phyloP scores from a whole-genome alignment of 2,329 filamentous ascomycete species.

The Pseudophaeomoniella oleicola region DNA sequence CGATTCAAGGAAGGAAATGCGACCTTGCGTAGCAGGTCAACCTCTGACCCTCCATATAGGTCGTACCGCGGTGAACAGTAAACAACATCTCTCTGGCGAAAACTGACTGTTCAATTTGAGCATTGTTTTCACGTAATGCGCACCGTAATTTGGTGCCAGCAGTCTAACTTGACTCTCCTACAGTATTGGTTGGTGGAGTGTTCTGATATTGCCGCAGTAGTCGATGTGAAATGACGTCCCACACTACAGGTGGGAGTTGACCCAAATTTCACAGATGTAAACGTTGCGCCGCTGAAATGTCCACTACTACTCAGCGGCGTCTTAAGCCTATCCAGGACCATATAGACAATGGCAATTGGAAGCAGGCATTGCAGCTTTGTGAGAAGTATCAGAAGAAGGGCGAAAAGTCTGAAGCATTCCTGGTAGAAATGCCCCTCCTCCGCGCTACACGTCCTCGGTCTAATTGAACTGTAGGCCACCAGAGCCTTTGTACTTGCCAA shows the following conservation, averaged over 20 bases:
- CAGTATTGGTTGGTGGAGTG: too few species aligned
- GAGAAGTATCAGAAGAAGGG: constrained; percentile 42
- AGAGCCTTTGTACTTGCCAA: constrained; percentile 13
- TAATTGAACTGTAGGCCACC: constrained; percentile 7
- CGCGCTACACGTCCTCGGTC: background rate
- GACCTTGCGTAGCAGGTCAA: too few species aligned
- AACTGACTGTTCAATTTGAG: too few species aligned
- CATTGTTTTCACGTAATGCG: too few species aligned
- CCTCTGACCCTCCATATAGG: too few species aligned
- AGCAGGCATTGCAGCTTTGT: constrained; percentile 33
- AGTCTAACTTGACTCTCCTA: too few species aligned
- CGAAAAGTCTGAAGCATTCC: constrained; percentile 22
- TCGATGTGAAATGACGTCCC: background rate
- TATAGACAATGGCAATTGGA: constrained; percentile 31
- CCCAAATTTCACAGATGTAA: background rate
- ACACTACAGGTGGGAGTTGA: background rate
- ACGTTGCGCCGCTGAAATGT: background rate
- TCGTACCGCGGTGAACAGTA: too few species aligned
- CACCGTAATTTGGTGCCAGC: too few species aligned
- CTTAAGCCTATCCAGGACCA: constrained; percentile 27
- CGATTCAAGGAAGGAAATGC: too few species aligned
- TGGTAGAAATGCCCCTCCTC: constrained; percentile 7
- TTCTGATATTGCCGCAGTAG: background rate
- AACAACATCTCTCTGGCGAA: too few species aligned
- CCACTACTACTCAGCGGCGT: background rate